Evolutionary conservation across 306 rosid genomes (phyloP).

Genomic region (Dalbergia oliveri): DNA sequence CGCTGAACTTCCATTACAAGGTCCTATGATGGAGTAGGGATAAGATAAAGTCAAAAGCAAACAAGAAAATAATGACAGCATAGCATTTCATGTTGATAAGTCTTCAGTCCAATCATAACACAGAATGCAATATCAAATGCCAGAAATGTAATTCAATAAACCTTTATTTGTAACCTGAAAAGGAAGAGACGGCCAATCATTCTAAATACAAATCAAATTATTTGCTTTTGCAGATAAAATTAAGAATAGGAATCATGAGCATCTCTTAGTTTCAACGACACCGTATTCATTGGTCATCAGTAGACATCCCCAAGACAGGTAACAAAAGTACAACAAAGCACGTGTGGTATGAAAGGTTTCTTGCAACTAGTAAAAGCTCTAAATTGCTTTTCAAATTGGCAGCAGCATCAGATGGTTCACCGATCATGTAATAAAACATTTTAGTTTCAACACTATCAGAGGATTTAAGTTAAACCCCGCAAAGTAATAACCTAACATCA

Average conservation of each 20-base stretch:
- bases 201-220: neutral
- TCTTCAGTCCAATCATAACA: slow-evolving; percentile 14
- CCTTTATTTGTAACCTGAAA: slow-evolving; percentile 10
- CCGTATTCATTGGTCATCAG: neutral
- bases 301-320: slow-evolving; percentile 14
- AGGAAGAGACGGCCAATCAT: neutral
- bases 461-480: slow-evolving; percentile 18
- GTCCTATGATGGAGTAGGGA: slow-evolving; percentile 55
- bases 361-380: neutral
- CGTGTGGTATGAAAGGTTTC: neutral
- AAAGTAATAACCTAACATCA: slow-evolving; percentile 21
- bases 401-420: neutral
- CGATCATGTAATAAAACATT: no score
- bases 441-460: neutral
- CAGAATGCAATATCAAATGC: slow-evolving; percentile 43
- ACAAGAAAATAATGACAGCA: neutral
- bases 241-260: neutral
- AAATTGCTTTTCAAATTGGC: slow-evolving; percentile 17
- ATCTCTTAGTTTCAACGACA: slow-evolving; percentile 4
- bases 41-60: neutral
- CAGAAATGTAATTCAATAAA: slow-evolving; percentile 39
- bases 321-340: neutral
- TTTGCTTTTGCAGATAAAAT: slow-evolving; percentile 3
- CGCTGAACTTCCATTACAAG: slow-evolving; percentile 72
- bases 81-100: slow-evolving; percentile 4